phyloP scores from a whole-genome alignment of 2,329 filamentous ascomycete species.

The Thielaviopsis musarum region DNA sequence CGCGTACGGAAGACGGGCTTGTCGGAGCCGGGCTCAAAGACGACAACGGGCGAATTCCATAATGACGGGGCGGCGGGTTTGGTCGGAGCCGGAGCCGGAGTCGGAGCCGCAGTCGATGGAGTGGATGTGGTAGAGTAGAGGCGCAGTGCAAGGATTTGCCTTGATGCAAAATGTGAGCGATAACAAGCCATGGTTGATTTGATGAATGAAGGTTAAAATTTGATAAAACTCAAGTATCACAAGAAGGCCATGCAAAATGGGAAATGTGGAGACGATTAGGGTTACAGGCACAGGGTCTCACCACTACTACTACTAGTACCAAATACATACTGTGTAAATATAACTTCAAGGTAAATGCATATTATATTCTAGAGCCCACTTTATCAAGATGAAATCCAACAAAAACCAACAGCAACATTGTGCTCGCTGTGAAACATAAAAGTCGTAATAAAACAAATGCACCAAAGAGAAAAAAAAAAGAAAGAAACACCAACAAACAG shows the following conservation, averaged over 20 bases:
- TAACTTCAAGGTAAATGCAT: not conserved
- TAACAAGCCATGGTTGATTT: not conserved
- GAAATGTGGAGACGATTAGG: not conserved
- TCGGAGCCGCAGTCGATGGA: not conserved
- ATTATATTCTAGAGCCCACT: not conserved
- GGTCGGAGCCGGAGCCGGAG: not conserved
- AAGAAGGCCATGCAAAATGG: not conserved
- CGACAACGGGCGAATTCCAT: conserved; percentile 6
- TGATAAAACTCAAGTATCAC: not conserved
- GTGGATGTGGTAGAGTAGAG: not conserved
- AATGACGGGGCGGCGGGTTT: not conserved
- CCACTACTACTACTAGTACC: not conserved
- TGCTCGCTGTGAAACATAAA: not conserved
- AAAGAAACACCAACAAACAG: not conserved
- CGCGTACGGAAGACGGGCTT: not conserved
- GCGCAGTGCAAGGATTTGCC: not conserved
- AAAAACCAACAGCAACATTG: not conserved
- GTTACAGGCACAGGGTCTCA: not conserved
- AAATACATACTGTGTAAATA: not conserved
- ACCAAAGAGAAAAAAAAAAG: not conserved
- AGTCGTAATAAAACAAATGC: not conserved
- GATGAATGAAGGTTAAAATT: not conserved
- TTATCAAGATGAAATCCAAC: not conserved
- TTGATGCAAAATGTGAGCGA: not conserved
- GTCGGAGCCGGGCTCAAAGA: conserved; percentile 1